These are phyloP conservation scores for Arabis alpina DNA, from an alignment of 345 rosid genomes.

Conservation along the genomic window DNA sequence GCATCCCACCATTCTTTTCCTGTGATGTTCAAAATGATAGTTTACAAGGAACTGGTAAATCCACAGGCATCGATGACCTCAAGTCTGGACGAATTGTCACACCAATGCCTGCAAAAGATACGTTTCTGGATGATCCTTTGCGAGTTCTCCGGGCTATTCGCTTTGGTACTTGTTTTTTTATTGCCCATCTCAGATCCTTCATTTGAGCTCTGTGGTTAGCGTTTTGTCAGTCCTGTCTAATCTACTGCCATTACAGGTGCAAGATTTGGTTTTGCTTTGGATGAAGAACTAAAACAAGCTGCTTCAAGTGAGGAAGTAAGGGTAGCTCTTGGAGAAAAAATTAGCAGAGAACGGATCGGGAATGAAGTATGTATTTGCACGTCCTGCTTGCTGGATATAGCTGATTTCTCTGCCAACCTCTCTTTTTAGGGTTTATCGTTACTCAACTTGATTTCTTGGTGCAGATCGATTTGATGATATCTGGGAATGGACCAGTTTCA, in stretches of 20 bases:
- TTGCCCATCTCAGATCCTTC: not conserved
- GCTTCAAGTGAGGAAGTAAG: conserved; percentile 79
- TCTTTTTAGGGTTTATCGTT: conserved; percentile 16
- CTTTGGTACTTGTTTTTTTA: conserved; percentile 60
- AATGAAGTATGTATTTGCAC: conserved; percentile 64
- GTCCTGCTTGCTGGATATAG: conserved; percentile 18
- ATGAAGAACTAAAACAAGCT: conserved; percentile 75
- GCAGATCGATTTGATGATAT: conserved; percentile 90
- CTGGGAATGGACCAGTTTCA: conserved; percentile 80
- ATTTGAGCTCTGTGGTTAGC: conserved; percentile 15
- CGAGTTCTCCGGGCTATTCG: conserved; percentile 98
- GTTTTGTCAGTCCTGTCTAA: conserved; percentile 23
- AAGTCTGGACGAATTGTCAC: conserved; percentile 84
- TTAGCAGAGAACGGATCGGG: conserved; percentile 94
- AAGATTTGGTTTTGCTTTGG: conserved; percentile 74
- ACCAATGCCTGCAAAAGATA: conserved; percentile 82
- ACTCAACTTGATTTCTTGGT: conserved; percentile 36
- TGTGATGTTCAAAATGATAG: conserved; percentile 6
- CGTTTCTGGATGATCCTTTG: conserved; percentile 95
- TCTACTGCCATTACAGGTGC: conserved; percentile 65
- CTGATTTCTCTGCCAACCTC: conserved; percentile 20
- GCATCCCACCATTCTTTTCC: conserved; percentile 6
- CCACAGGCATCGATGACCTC: conserved; percentile 78
- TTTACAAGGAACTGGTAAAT: conserved; percentile 14
- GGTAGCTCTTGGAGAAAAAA: conserved; percentile 79